These are phyloP conservation scores for Closterium sp. DNA, from an alignment of 139 green algal genomes.

Conservation along the genomic window DNA sequence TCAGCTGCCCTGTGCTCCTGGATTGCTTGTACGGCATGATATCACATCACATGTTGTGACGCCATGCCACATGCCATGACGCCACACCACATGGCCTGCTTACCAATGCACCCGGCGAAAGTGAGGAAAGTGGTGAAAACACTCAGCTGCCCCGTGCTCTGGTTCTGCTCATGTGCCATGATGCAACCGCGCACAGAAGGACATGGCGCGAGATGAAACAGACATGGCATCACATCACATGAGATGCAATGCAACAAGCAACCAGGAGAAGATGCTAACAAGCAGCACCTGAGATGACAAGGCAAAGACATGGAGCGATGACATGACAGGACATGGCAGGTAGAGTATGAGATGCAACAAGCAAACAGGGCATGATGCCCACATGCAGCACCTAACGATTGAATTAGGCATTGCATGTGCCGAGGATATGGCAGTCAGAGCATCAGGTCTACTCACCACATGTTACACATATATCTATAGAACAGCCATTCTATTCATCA, in stretches of 20 bases:
- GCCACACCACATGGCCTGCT: too few species aligned
- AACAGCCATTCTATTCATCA: too few species aligned
- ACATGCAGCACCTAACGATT: too few species aligned
- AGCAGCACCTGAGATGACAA: not conserved
- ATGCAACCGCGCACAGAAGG: not conserved
- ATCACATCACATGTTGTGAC: too few species aligned
- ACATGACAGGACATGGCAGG: not conserved
- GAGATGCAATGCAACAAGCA: too few species aligned
- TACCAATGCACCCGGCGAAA: conserved; percentile 34
- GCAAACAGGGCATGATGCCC: too few species aligned
- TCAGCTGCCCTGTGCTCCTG: conserved; percentile 43
- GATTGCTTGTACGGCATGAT: not conserved
- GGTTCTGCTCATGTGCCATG: not conserved
- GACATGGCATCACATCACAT: not conserved
- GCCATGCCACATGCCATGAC: too few species aligned
- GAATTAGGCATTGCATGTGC: too few species aligned
- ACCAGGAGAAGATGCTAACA: too few species aligned
- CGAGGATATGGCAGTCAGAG: too few species aligned
- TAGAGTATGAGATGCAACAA: not conserved
- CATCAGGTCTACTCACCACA: too few species aligned
- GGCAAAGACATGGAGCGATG: not conserved
- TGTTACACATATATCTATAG: too few species aligned
- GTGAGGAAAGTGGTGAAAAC: conserved; percentile 44
- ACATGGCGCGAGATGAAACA: not conserved
- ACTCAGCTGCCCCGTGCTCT: conserved; percentile 43